Conservation (phyloP, 495 filamentous ascomycete species). For the Cryomyces antarcticus region DNA sequence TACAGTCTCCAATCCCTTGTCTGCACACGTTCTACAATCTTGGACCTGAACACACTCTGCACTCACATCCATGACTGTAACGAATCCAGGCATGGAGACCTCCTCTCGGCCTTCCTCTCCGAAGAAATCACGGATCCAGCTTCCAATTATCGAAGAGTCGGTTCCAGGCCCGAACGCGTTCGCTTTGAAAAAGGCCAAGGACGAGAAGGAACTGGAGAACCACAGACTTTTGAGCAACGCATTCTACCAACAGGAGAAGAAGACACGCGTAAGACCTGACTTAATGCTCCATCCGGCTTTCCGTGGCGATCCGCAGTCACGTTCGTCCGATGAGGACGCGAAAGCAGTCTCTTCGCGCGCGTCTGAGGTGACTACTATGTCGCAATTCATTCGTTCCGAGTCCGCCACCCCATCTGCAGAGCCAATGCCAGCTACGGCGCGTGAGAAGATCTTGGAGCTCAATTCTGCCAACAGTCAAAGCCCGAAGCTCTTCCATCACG, state of each 20-base stretch:
- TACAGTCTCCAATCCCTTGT: not conserved
- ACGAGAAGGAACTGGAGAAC: not conserved
- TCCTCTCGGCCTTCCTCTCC: not conserved
- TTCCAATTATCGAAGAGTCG: constrained; percentile 1
- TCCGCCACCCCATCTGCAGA: not conserved
- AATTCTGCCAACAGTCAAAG: too few relatives aligned
- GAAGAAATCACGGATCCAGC: not conserved
- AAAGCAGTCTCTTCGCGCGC: not conserved
- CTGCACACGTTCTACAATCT: not conserved
- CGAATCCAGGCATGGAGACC: not conserved
- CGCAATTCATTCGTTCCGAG: constrained; percentile 5
- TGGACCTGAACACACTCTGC: constrained; percentile 1
- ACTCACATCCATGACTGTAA: not conserved
- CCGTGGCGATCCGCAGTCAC: not conserved
- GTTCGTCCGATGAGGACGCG: not conserved
- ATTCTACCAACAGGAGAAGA: constrained; percentile 9
- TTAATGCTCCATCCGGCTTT: not conserved
- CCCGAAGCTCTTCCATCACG: too few relatives aligned
- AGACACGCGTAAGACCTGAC: not conserved
- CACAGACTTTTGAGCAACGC: constrained; percentile 9
- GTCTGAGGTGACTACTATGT: constrained; percentile 8
- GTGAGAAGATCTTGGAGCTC: not conserved
- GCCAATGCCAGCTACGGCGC: not conserved
- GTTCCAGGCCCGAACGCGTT: constrained; percentile 9
- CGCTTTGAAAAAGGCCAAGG: constrained; percentile 1